Conservation (phyloP, 176 grass and related monocot species). For the Cymbopogon citratus region DNA sequence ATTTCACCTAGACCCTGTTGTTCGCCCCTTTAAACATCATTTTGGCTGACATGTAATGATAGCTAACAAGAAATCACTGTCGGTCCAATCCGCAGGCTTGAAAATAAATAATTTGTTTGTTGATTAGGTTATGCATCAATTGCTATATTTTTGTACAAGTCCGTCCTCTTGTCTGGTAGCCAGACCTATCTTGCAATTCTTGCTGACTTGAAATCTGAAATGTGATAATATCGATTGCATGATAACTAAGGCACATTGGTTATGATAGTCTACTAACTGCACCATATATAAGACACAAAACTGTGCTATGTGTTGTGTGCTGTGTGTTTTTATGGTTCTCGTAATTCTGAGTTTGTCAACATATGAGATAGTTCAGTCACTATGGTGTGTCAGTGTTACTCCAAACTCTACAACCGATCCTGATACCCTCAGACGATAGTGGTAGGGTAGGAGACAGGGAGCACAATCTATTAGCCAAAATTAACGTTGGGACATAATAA, state of each 20-base stretch:
- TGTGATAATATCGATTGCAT: neutral
- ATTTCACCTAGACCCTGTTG: neutral
- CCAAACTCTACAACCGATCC: neutral
- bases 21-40: neutral
- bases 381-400: neutral
- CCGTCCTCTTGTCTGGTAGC: neutral
- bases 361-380: neutral
- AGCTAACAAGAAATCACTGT: slow-evolving; percentile 14
- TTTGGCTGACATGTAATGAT: slow-evolving; percentile 15
- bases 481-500: neutral
- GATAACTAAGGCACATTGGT: neutral
- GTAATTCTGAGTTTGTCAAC: neutral
- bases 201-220: neutral
- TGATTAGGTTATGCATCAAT: neutral
- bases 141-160: neutral
- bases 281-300: neutral
- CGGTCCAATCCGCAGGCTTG: neutral
- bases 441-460: neutral
- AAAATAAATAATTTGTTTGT: slow-evolving; percentile 18
- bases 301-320: rapidly evolving
- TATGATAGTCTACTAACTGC: neutral
- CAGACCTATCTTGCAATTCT: neutral
- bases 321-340: neutral
- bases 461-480: neutral
- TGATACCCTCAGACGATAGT: neutral